Conservation (phyloP, 23 red algal genomes). For the Gracilaria caudata region DNA sequence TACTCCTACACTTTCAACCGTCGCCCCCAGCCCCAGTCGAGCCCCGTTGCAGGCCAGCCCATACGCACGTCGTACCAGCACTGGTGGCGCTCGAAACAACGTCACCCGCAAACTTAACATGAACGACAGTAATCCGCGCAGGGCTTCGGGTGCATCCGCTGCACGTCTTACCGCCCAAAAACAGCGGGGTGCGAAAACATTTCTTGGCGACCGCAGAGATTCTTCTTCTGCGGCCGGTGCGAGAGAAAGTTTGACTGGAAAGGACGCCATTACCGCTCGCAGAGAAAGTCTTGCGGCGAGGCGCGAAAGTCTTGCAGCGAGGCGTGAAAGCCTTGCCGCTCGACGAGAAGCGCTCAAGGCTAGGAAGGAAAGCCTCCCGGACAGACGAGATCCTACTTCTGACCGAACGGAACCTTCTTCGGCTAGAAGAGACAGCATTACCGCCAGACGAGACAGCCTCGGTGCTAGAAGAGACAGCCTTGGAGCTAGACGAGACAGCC, state of each 20-base stretch:
- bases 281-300: slow-evolving; percentile 28
- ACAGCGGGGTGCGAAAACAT: slow-evolving; percentile 12
- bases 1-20: slow-evolving; percentile 16
- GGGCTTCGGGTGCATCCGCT: neutral
- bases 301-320: slow-evolving; percentile 32
- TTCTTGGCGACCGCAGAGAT: neutral
- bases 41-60: slow-evolving; percentile 44
- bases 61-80: slow-evolving; percentile 27
- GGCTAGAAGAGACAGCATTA: slow-evolving; percentile 21
- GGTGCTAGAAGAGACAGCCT: neutral
- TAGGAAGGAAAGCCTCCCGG: slow-evolving; percentile 11
- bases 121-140: neutral
- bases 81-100: slow-evolving; percentile 1
- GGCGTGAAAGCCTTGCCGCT: slow-evolving; percentile 19
- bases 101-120: slow-evolving; percentile 28
- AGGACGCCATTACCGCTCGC: neutral
- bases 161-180: neutral
- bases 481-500: neutral
- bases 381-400: slow-evolving; percentile 11
- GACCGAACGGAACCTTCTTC: slow-evolving; percentile 9
- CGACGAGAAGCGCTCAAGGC: slow-evolving; percentile 22
- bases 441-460: slow-evolving; percentile 12
- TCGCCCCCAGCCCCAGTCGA: slow-evolving; percentile 4
- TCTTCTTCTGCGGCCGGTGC: neutral
- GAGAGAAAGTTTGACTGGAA: slow-evolving; percentile 24